Conservation (phyloP, 805 yeast species). For the Candida wancherniae region DNA sequence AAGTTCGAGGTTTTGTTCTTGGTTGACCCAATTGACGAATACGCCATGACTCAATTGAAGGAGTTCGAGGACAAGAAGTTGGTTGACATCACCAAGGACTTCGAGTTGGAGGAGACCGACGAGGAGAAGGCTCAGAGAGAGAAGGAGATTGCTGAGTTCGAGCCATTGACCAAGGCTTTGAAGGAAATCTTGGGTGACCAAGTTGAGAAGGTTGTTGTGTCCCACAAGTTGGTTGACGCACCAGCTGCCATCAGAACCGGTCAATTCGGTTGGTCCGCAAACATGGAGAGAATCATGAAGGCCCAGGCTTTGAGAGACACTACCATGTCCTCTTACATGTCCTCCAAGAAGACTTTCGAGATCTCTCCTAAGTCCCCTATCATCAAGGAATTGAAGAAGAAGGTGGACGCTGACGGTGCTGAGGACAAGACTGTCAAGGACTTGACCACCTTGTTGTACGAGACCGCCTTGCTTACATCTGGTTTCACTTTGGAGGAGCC, state of each 20-base stretch:
- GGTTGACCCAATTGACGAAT: constrained; percentile 99
- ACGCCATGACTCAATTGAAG: constrained; percentile 98
- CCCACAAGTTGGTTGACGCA: constrained; percentile 94
- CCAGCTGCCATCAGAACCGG: constrained; percentile 99
- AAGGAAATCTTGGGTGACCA: constrained; percentile 97
- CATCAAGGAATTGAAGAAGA: constrained; percentile 90
- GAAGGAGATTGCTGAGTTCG: constrained; percentile 86
- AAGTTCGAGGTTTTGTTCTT: constrained; percentile 96
- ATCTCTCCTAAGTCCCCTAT: constrained; percentile 95
- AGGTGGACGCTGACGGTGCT: constrained; percentile 96
- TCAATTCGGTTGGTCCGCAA: constrained; percentile 99
- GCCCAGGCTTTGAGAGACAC: constrained; percentile 99
- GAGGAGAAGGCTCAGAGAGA: constrained; percentile 96
- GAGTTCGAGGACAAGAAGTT: constrained; percentile 99
- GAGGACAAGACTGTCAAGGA: constrained; percentile 98
- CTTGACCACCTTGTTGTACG: constrained; percentile 91
- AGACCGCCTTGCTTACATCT: constrained; percentile 96
- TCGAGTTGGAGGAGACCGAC: constrained; percentile 96
- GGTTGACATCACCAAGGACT: constrained; percentile 98
- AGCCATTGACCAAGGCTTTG: constrained; percentile 90
- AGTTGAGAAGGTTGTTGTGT: constrained; percentile 98
- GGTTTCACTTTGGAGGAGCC: constrained; percentile 99
- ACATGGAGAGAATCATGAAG: constrained; percentile 99
- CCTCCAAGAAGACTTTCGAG: constrained; percentile 98
- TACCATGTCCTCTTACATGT: constrained; percentile 98